Conservation (phyloP, 441 rosid genomes). For the Populus hybrid region DNA sequence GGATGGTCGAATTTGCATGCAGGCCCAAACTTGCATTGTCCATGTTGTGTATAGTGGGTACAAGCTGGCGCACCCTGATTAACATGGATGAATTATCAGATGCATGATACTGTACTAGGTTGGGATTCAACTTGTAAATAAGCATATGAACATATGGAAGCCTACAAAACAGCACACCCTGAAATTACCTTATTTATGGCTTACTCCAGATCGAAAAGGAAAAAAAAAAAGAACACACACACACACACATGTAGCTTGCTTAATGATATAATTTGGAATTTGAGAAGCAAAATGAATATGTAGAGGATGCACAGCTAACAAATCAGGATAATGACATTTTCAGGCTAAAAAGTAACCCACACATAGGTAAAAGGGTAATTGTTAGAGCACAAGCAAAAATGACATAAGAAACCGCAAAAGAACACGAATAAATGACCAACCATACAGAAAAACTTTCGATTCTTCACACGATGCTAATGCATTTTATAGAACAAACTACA, state of each 20-base stretch:
- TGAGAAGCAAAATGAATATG: constrained; percentile 1
- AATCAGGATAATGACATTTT: not conserved
- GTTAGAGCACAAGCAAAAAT: not conserved
- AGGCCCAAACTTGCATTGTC: constrained; percentile 84
- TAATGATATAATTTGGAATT: not conserved
- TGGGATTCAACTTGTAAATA: not conserved
- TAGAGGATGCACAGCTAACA: not conserved
- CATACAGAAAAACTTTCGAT: not conserved
- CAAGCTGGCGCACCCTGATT: constrained; percentile 78
- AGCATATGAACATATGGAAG: not conserved
- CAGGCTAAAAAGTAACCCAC: not conserved
- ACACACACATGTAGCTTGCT: no score
- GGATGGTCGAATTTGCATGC: constrained; percentile 92
- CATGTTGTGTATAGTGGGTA: constrained; percentile 67
- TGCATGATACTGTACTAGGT: not conserved
- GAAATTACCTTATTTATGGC: not conserved
- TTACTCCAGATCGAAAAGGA: no score
- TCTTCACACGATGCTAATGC: not conserved
- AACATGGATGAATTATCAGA: constrained; percentile 13
- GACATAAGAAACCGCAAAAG: no score
- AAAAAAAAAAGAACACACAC: no score
- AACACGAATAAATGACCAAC: not conserved
- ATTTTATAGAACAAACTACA: not conserved
- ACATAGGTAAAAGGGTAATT: not conserved
- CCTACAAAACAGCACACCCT: not conserved